phyloP scores from a whole-genome alignment of 768 basidiomycete genomes.

The Cyathus striatus region DNA sequence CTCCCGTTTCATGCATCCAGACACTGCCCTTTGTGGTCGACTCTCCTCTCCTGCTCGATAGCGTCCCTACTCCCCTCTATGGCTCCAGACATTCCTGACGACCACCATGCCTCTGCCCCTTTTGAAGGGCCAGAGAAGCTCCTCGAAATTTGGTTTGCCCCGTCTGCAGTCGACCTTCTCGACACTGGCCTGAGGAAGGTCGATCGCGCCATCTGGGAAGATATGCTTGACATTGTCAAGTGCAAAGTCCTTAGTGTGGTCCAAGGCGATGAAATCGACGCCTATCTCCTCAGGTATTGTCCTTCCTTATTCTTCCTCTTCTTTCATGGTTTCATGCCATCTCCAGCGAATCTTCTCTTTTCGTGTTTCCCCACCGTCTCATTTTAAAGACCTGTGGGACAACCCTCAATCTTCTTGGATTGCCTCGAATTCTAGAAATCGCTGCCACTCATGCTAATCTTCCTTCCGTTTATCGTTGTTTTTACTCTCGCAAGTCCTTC shows the following conservation, averaged over 20 bases:
- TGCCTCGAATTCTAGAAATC: slow-evolving; percentile 93
- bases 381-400: slow-evolving; percentile 99
- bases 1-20: slow-evolving; percentile 39
- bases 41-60: slow-evolving; percentile 40
- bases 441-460: slow-evolving; percentile 67
- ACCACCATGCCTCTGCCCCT: slow-evolving; percentile 40
- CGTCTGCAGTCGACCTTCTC: slow-evolving; percentile 59
- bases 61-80: slow-evolving; percentile 29
- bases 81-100: slow-evolving; percentile 25
- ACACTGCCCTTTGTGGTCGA: slow-evolving; percentile 15
- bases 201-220: slow-evolving; percentile 80
- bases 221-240: slow-evolving; percentile 94
- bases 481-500: slow-evolving; percentile 98
- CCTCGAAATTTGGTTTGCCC: slow-evolving; percentile 96
- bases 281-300: slow-evolving; percentile 86
- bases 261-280: slow-evolving; percentile 86
- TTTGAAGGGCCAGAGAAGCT: slow-evolving; percentile 96
- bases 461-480: slow-evolving; percentile 78
- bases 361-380: slow-evolving; percentile 90
- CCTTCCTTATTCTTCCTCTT: slow-evolving; percentile 5
- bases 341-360: slow-evolving; percentile 93
- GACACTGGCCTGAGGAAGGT: slow-evolving; percentile 73
- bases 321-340: slow-evolving; percentile 9
- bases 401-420: slow-evolving; percentile 92
- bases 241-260: slow-evolving; percentile 94